phyloP scores from a whole-genome alignment of 768 basidiomycete species.

The Hydnomerulius pinastri region DNA sequence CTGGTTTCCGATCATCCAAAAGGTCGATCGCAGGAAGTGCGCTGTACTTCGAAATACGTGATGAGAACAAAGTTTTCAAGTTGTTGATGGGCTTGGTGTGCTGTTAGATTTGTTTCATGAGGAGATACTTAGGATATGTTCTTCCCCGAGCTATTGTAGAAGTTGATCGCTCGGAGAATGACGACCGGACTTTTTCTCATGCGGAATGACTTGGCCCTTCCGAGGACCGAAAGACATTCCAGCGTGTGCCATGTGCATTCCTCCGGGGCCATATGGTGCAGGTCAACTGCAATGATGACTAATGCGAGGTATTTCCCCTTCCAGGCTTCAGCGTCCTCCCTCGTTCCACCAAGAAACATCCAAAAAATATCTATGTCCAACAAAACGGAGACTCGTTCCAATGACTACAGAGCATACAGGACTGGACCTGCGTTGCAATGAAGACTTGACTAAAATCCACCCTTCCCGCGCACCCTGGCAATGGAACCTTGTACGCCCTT shows the following conservation, averaged over 20 bases:
- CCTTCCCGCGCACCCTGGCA: slow-evolving; percentile 42
- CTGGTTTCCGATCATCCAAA: slow-evolving; percentile 12
- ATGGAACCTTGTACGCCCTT: slow-evolving; percentile 46
- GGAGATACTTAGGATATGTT: background rate
- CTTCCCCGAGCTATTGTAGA: background rate
- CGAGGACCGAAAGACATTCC: background rate
- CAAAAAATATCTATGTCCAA: no score
- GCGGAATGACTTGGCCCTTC: background rate
- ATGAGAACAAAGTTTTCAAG: background rate
- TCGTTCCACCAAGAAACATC: no score
- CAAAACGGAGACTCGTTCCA: no score
- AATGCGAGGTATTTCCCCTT: no score
- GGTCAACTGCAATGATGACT: slow-evolving; percentile 14
- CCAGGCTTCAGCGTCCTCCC: no score
- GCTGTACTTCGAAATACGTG: background rate
- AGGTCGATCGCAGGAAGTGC: slow-evolving; percentile 1
- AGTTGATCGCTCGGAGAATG: background rate
- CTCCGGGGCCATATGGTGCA: slow-evolving; percentile 2
- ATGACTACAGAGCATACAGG: no score
- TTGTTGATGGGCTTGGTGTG: background rate
- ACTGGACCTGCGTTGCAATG: no score
- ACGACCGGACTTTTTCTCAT: slow-evolving; percentile 1
- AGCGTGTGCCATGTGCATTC: background rate
- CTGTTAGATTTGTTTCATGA: background rate
- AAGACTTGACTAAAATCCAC: slow-evolving; percentile 33